These are phyloP conservation scores for Orbilia brochopaga DNA, from an alignment of 2,329 filamentous ascomycete species.

Conservation along the genomic window DNA sequence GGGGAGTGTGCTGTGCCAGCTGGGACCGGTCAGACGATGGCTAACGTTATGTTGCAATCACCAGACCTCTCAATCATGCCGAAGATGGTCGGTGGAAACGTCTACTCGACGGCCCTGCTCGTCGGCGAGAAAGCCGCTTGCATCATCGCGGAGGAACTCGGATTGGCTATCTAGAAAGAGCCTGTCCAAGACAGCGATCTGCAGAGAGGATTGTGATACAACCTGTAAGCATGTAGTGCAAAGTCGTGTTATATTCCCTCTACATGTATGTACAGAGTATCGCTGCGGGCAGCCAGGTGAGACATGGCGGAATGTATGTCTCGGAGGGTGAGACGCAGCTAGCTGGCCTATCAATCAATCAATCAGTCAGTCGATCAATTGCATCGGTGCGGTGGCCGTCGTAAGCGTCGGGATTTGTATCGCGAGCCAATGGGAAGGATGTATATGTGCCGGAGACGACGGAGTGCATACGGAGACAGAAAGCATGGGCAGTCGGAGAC, in stretches of 20 bases:
- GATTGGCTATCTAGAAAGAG: constrained; percentile 23
- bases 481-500: too few relatives aligned
- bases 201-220: too few relatives aligned
- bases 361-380: too few relatives aligned
- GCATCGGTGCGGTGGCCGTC: background rate
- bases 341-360: background rate
- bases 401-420: background rate
- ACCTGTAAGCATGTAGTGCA: too few relatives aligned
- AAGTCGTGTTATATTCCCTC: background rate
- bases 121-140: constrained; percentile 60
- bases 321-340: background rate
- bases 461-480: background rate
- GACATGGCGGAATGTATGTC: constrained; percentile 1
- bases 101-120: constrained; percentile 60
- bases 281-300: background rate
- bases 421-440: background rate
- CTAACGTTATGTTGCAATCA: constrained; percentile 45
- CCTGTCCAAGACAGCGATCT: background rate
- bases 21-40: too few relatives aligned
- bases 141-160: constrained; percentile 56
- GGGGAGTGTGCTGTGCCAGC: too few relatives aligned
- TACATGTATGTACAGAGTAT: too few relatives aligned
- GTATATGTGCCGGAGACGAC: background rate
- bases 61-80: constrained; percentile 54
- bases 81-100: constrained; percentile 58